Percentiles rank a stretch among this genome's conserved stretches.
Conservation (phyloP, 306 rosid species). For the Alnus glutinosa region DNA sequence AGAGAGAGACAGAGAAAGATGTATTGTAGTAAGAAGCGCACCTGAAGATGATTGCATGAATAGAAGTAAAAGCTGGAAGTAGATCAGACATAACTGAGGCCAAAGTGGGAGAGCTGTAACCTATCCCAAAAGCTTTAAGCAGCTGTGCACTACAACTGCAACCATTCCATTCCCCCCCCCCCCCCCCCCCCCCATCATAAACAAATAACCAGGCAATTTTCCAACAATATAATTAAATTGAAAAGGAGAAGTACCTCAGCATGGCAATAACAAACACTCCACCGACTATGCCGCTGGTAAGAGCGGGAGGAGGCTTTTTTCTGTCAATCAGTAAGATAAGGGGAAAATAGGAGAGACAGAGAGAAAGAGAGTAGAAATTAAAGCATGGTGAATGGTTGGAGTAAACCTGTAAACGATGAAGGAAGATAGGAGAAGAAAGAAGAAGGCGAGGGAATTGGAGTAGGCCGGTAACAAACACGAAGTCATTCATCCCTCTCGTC, state of each 20-base stretch:
- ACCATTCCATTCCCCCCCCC: too few species aligned
- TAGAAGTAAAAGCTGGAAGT: slow-evolving; percentile 24
- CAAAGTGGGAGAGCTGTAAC: slow-evolving; percentile 25
- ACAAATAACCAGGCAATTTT: neutral
- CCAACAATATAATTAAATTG: neutral
- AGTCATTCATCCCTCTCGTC: slow-evolving; percentile 14
- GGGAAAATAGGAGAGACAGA: neutral
- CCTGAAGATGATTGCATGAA: slow-evolving; percentile 21
- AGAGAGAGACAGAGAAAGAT: neutral
- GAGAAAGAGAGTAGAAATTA: neutral
- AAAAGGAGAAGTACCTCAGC: neutral
- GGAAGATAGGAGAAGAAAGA: slow-evolving; percentile 15
- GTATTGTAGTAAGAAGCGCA: neutral
- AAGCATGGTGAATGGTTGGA: neutral
- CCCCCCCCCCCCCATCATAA: neutral
- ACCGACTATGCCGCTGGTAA: neutral
- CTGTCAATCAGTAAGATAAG: neutral
- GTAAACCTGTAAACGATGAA: slow-evolving; percentile 16
- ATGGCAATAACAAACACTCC: neutral
- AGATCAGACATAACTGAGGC: slow-evolving; percentile 22
- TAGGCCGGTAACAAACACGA: slow-evolving; percentile 13
- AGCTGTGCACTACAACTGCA: slow-evolving; percentile 12
- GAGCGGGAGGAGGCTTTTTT: slow-evolving; percentile 3
- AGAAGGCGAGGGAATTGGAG: slow-evolving; percentile 5
- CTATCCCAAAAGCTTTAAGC: slow-evolving; percentile 15